Percentiles rank a stretch among this genome's conserved stretches.
phyloP scores from a whole-genome alignment of 305 asterid species.

The Lippia alba region DNA sequence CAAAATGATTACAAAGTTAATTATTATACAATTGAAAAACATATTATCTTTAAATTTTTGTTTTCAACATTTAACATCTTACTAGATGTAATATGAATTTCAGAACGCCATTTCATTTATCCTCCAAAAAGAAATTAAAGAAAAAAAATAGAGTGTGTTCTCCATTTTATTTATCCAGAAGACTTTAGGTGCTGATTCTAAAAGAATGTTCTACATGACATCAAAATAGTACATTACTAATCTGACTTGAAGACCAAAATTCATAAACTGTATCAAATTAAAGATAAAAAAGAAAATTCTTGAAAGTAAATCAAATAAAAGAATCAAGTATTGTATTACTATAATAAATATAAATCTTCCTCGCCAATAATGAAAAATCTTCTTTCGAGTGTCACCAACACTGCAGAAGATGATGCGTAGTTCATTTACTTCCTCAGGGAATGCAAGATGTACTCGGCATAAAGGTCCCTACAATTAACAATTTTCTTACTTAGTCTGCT shows the following conservation, averaged over 20 bases:
- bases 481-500: background rate
- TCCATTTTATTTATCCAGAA: too few relatives aligned
- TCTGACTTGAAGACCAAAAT: background rate
- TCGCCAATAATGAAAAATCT: background rate
- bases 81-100: too few relatives aligned
- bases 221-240: too few relatives aligned
- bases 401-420: background rate
- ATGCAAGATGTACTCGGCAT: constrained; percentile 63
- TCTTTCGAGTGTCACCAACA: background rate
- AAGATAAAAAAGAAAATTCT: background rate
- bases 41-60: too few relatives aligned
- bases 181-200: too few relatives aligned
- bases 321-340: background rate
- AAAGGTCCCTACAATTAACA: constrained; percentile 56
- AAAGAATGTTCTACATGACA: too few relatives aligned
- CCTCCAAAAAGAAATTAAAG: too few relatives aligned
- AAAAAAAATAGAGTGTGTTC: too few relatives aligned
- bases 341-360: background rate
- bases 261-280: background rate
- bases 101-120: too few relatives aligned
- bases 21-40: too few relatives aligned
- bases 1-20: too few relatives aligned
- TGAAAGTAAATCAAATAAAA: background rate
- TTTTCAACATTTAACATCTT: too few relatives aligned
- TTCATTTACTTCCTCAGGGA: constrained; percentile 45